Evolutionary conservation across 441 rosid genomes (phyloP), one percentile per base, ranked within the genome.

Genomic region (Gossypium schwendimanii): DNA sequence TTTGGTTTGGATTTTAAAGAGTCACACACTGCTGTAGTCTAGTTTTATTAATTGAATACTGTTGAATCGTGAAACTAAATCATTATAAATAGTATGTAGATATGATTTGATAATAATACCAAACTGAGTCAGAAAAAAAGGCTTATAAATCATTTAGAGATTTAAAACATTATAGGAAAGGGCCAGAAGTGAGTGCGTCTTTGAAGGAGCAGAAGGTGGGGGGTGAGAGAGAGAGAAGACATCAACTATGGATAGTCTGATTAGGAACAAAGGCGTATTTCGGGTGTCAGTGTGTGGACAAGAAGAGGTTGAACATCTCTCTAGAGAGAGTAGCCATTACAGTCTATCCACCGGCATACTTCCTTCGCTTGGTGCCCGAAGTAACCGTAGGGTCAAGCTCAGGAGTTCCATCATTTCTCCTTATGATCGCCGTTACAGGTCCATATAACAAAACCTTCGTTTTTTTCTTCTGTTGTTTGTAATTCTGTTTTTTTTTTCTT

Each of bases 351-450:
- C 96, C 18, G 96, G 89, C 0, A 85, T 95, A 59, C 80, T 95
- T 70, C 99, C 99, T 55, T 84, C 98, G 4, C 97, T 95, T 0
- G 99, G 99, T 3, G 99, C 99, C 6, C 84, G 95, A 76, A 93
- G 96, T 74, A 84, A 84, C 70, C 95, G 95, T 9, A 61, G 95
- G 69, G 78, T 90, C 67, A 86, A 85, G 89, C 98, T 95, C 44
- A 69, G 78, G 17, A 71, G 78, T 28, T 88, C 78, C 81, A 79
- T 85, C 50, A 3, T 95, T 10, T 95, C 97, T 15, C 99, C 99
- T 68, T 89, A 89, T 55, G 89, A 93, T 79, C 97, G 78, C 23
- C 89, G 86, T 63, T 95, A 91, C 88, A 91, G 97, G 99, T 90
- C 21, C 49, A 11, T 3, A 14, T 10, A 1, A 4, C 21, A 12